Base-by-base conservation (phyloP, 2,329 filamentous ascomycete genomes). In the Beauveria australis region DNA sequence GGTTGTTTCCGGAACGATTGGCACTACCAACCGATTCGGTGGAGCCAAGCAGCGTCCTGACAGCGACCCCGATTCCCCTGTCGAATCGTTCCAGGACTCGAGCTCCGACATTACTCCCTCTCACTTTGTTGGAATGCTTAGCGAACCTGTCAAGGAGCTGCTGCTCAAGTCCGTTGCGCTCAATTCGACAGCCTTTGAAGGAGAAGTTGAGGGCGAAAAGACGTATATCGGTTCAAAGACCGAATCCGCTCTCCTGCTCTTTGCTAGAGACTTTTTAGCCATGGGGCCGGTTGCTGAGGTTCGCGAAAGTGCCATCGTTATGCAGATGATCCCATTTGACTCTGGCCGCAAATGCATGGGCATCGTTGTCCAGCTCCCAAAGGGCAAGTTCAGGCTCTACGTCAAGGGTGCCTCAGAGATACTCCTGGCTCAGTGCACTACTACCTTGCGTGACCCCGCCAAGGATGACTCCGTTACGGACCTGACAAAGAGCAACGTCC, bases 191-290 rank as follows among this genome's bases (percentile, higher is more conserved):
- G 89, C 89, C 0, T 91, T 91, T 63, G 88, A 91, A 70, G 87
- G 87, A 49, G 85, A 89, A 22, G 81, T 85, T n/a, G 82, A 89
- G 40, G 86, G 88, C 16, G 73, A 79, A 56, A 78, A 79, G 64
- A 83, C 82, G 1, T 91, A 89, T 62, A 86, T 91, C 65, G 89
- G 89, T 51, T 90, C 87, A 67, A 91, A 91, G 77, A 91, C 89
- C 0, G 89, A 91, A 70, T 88, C 88, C 5, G 88, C 89, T 3
- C 74, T 91, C 61, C 79, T 92, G n/a, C 82, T 85, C 28, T 83
- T 90, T 67, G 88, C 87, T 16, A 81, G 81, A 53, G 82, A 86
- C 55, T 78, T 88, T 67, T 78, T 91, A 6, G 86, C 80, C 18
- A 87, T 91, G 83, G 82, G 84, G 3, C 79, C 82, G 4, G 79